Base-by-base conservation (phyloP, 2,329 filamentous ascomycete species). In the Fusarium dimerum region DNA sequence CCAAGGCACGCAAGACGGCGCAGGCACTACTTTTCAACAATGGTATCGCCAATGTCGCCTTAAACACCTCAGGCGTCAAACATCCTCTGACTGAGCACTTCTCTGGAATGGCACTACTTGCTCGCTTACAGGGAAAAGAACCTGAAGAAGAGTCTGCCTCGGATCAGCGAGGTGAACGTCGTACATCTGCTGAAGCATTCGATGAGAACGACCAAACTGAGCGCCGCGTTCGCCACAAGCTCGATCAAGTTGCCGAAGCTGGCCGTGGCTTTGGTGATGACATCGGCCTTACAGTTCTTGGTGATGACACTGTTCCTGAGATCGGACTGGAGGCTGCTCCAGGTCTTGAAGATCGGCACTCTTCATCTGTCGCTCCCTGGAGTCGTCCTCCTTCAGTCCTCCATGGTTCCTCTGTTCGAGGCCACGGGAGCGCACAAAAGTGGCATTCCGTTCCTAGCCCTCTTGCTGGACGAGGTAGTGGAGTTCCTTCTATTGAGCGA, bases 261-360 rank as follows among this genome's bases (percentile, higher is more conserved):
- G 70, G 63, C 2, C 66, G 65, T 15, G 64, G 63, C 2, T 42
- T 55, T 11, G 54, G 50, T 5, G 66, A 67, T 8, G 67, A 67
- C 6, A 16, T 45, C 36, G 69, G 67, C 0, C 57, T 64, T 4
- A 43, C 69, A 9, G 63, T 71, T 2, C 60, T 74, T 7, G 71
- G 70, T n/a, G 68, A 76, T 17, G 71, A 78, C 16, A 68, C 70
- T 1, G 68, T 74, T 44, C 71, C 87, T 17, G 91, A 95, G 68
- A 70, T 90, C 20, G 89, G 86, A 17, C 84, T 90, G 71, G 83
- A 89, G 40, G 87, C 82, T 1, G 81, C 78, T 1, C 79, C 82
- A 1, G 81, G 83, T 8, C 79, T 94, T 48, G 82, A 84, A 5
- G 88, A 95, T 52, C 82, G 86, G 48, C 81, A 82, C 43, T 80